Percentiles rank a stretch among this genome's conserved stretches.
These are phyloP conservation scores for Annulohypoxylon stygium DNA, from an alignment of 495 filamentous ascomycete genomes.

Conservation along the genomic window DNA sequence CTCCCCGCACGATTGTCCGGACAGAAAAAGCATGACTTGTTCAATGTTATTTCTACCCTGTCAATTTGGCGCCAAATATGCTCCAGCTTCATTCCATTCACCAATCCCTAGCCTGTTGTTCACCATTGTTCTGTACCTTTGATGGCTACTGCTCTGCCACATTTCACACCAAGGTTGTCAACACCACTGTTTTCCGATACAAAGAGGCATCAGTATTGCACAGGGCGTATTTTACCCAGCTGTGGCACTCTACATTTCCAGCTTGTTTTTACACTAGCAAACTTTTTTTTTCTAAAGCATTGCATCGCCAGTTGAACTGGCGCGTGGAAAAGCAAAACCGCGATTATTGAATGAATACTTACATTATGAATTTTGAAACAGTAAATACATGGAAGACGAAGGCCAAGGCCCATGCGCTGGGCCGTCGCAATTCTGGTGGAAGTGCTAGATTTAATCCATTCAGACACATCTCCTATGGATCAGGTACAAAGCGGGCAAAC, in stretches of 20 bases:
- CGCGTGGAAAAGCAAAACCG: neutral
- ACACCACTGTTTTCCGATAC: constrained; percentile 6
- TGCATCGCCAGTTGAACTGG: constrained; percentile 5
- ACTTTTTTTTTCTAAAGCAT: neutral
- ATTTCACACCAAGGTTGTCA: constrained; percentile 1
- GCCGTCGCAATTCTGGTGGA: constrained; percentile 47
- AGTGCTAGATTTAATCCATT: constrained; percentile 53
- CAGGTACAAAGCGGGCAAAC: constrained; percentile 37
- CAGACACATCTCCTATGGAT: constrained; percentile 46
- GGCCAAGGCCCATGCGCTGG: constrained; percentile 50
- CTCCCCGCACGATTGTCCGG: constrained; percentile 8
- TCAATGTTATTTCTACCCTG: constrained; percentile 17
- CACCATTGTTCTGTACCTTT: constrained; percentile 24
- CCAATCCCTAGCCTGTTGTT: neutral
- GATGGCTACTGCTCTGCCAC: constrained; percentile 35
- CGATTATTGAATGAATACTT: constrained; percentile 38
- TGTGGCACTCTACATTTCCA: neutral
- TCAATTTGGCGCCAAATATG: constrained; percentile 26
- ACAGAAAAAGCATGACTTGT: constrained; percentile 8
- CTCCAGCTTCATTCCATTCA: constrained; percentile 28
- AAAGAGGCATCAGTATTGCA: constrained; percentile 19
- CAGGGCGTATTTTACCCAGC: neutral
- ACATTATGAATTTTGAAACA: constrained; percentile 48
- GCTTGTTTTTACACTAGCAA: neutral
- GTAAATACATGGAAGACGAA: constrained; percentile 55